These are phyloP conservation scores for Bipolaris bicolor DNA, from an alignment of 2,329 filamentous ascomycete genomes.

Conservation along the genomic window DNA sequence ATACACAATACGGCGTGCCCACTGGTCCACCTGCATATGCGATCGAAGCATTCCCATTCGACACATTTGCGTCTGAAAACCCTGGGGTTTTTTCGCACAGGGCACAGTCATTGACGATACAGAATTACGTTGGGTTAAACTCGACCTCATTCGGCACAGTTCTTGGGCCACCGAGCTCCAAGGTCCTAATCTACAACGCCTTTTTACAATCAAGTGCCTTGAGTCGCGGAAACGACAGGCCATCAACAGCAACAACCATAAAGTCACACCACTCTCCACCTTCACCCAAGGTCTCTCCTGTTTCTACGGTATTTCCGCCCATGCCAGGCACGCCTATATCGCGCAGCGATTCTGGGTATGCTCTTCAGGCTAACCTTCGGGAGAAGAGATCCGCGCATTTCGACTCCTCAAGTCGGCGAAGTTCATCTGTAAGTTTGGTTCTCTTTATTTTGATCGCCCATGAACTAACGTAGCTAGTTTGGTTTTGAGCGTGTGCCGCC, in stretches of 20 bases:
- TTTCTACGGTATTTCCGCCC: conserved; percentile 77
- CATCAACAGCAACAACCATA: conserved; percentile 57
- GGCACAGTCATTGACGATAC: conserved; percentile 72
- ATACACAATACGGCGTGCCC: conserved; percentile 82
- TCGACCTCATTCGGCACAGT: conserved; percentile 83
- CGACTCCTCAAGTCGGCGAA: conserved; percentile 78
- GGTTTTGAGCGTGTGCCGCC: conserved; percentile 73
- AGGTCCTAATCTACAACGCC: conserved; percentile 83
- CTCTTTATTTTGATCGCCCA: conserved; percentile 14
- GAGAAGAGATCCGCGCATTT: conserved; percentile 97
- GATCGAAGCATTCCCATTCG: conserved; percentile 88
- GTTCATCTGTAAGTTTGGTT: conserved; percentile 69
- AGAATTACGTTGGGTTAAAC: conserved; percentile 87
- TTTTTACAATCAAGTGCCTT: conserved; percentile 79
- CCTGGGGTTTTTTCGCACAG: conserved; percentile 76
- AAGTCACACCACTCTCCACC: conserved; percentile 58
- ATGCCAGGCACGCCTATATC: conserved; percentile 81
- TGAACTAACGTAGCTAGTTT: conserved; percentile 59
- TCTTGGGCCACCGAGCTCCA: conserved; percentile 57
- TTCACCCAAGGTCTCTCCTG: conserved; percentile 71
- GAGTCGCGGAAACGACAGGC: conserved; percentile 69
- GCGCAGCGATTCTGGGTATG: conserved; percentile 89
- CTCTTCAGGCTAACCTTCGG: conserved; percentile 80
- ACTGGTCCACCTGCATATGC: conserved; percentile 92
- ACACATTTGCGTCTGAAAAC: conserved; percentile 88